Evolutionary conservation across 192 early-diverging fungal genomes (phyloP).

Genomic region (Pilobolus umbonatus): DNA sequence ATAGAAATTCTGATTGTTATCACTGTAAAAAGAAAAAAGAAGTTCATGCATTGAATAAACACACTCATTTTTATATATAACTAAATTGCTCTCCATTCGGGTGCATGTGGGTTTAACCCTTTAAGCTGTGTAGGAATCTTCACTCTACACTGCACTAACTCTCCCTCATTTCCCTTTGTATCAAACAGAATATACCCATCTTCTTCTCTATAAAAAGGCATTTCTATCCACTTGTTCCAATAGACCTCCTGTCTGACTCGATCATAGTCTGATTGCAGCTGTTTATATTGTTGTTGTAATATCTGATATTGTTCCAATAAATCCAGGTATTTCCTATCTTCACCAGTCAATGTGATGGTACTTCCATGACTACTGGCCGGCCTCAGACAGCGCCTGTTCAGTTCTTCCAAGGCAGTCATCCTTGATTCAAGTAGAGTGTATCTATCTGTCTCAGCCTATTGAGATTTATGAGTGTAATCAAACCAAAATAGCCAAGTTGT

Average conservation of each 20-base stretch:
- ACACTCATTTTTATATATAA: background rate
- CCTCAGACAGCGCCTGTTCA: too few relatives aligned
- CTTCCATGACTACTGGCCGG: too few relatives aligned
- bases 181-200: slow-evolving; percentile 16
- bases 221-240: background rate
- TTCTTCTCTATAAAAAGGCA: slow-evolving; percentile 7
- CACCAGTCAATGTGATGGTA: too few relatives aligned
- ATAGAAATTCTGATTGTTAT: too few relatives aligned
- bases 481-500: background rate
- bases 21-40: too few relatives aligned
- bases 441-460: background rate
- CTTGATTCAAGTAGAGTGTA: background rate
- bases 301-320: background rate
- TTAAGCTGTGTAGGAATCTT: slow-evolving; percentile 14
- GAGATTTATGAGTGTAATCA: background rate
- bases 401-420: background rate
- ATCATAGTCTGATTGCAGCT: background rate
- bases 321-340: background rate
- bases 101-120: slow-evolving; percentile 19
- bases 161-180: slow-evolving; percentile 12
- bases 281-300: background rate
- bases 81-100: slow-evolving; percentile 9
- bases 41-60: too few relatives aligned
- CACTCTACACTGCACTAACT: slow-evolving; percentile 15
- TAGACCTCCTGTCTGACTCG: background rate